Evolutionary conservation across 805 yeast genomes (phyloP), one percentile per base, ranked within the genome.

Genomic region (Metschnikowia cerradonensis): DNA sequence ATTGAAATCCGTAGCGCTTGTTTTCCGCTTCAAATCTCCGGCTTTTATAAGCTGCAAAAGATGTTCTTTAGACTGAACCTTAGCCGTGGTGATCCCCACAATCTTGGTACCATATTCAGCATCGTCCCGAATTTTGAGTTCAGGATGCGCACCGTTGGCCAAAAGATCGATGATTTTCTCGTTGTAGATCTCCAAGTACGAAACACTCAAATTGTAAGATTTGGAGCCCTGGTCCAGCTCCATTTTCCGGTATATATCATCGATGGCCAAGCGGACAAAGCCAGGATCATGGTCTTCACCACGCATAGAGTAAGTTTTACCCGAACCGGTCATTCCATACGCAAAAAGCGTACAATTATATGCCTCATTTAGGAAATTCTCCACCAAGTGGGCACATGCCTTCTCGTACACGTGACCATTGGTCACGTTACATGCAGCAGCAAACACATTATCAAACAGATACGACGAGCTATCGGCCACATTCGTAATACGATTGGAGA

Each of bases 291-390:
- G 54, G 2, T 67, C 73, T 26, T 76, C 72, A 31, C 96, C 96
- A 55, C 84, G 84, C 96, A 90, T 90, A 2, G 96, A 81, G 63
- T 80, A 83, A 0, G 97, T 90, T 66, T 90, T 90, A 10, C 97
- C 97, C 1, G 95, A 86, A 0, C 96, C 96, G 0, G 97, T 90
- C 90, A 88, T 88, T 34, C 97, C 97, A 61, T 90, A 90, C 0
- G 98, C 97, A 65, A 92, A 90, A 0, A 91, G 82, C 0, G 97
- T 90, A 14, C 91, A 91, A 61, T 90, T 90, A 66, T 71, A 91
- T 0, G 96, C 97, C 14, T 83, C 83, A 41, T 66, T 59, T 77
- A 76, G 54, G 80, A 82, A 64, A 76, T 80, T 55, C 62, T 71
- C 36, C 77, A 83, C 66, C 78, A 76, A 34, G 73, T 81, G 57